Evolutionary conservation across 345 rosid genomes (phyloP), one percentile per base, ranked within the genome.

Genomic region (Adansonia digitata): DNA sequence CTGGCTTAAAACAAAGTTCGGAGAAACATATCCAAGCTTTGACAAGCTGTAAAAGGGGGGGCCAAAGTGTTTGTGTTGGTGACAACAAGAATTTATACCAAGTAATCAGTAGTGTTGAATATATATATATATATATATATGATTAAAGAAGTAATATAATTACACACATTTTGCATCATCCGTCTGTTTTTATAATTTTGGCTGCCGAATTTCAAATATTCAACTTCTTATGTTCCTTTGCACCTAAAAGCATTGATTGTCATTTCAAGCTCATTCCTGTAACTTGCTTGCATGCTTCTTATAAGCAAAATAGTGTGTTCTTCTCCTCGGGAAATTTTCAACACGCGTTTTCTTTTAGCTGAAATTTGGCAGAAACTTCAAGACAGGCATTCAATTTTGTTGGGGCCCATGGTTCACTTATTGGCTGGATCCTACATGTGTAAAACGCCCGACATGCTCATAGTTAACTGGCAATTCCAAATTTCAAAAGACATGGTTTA

Each of bases 21-120:
- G 74, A 26, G 12, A n/a, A n/a, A n/a, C n/a, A n/a, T n/a, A n/a
- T n/a, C n/a, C n/a, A n/a, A n/a, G n/a, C n/a, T n/a, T 29, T 72
- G 57, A 45, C 64, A 29, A 49, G 34, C 75, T 75, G 81, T 45
- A 74, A n/a, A 59, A 64, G n/a, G n/a, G n/a, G 71, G 74, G 85
- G 74, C 61, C 72, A 22, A 39, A 31, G 53, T 80, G 77, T 77
- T 78, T 72, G 69, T 35, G 22, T 48, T 65, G 13, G 51, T n/a
- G 31, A 78, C 62, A 57, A 73, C 43, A 73, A 46, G 34, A 49
- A 45, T 65, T 51, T 34, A 20, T 29, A 22, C n/a, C 45, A 12
- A n/a, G 29, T 48, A 46, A 51, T 59, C 43, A 42, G 60, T n/a
- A 46, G 31, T 42, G 60, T 60, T 60, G 31, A 59, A 60, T n/a